Percentiles rank a stretch among this genome's conserved stretches.
Conservation (phyloP, 176 grass and related monocot genomes). For the Otatea glauca region DNA sequence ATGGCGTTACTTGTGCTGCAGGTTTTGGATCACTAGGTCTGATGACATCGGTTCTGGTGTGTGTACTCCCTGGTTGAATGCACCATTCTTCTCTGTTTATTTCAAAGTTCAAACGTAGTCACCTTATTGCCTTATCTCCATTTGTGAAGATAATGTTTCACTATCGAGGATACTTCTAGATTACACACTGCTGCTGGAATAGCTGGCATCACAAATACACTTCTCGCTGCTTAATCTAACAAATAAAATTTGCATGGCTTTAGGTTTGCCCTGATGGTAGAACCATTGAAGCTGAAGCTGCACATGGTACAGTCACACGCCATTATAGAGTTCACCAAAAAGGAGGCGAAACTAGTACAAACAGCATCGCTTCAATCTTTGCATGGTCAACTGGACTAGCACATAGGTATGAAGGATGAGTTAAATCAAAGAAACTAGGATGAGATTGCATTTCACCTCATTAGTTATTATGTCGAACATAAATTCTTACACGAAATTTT, state of each 20-base stretch:
- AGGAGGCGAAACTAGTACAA: slow-evolving; percentile 83
- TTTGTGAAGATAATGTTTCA: not conserved
- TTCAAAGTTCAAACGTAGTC: not conserved
- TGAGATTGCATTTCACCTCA: slow-evolving; percentile 5
- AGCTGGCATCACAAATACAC: not conserved
- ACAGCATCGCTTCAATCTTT: slow-evolving; percentile 89
- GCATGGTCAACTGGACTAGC: slow-evolving; percentile 72
- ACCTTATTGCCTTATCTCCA: not conserved
- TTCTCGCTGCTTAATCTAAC: slow-evolving; percentile 9
- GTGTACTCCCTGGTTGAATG: slow-evolving; percentile 3
- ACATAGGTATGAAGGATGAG: slow-evolving; percentile 57
- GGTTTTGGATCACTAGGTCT: slow-evolving; percentile 83
- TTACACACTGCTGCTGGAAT: not conserved
- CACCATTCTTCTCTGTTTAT: not conserved
- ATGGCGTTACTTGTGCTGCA: slow-evolving; percentile 35
- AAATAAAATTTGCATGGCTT: not conserved
- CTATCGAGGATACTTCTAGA: not conserved
- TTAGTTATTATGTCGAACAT: not conserved
- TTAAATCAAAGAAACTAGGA: not conserved
- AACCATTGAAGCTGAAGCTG: slow-evolving; percentile 88
- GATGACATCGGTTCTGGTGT: slow-evolving; percentile 80
- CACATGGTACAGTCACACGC: slow-evolving; percentile 76
- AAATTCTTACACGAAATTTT: not conserved
- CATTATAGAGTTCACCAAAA: slow-evolving; percentile 72
- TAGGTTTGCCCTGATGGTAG: slow-evolving; percentile 78